Evolutionary conservation across 176 grass and related monocot species (phyloP), one percentile per base, ranked within the genome.

Genomic region (Musa itinerans): DNA sequence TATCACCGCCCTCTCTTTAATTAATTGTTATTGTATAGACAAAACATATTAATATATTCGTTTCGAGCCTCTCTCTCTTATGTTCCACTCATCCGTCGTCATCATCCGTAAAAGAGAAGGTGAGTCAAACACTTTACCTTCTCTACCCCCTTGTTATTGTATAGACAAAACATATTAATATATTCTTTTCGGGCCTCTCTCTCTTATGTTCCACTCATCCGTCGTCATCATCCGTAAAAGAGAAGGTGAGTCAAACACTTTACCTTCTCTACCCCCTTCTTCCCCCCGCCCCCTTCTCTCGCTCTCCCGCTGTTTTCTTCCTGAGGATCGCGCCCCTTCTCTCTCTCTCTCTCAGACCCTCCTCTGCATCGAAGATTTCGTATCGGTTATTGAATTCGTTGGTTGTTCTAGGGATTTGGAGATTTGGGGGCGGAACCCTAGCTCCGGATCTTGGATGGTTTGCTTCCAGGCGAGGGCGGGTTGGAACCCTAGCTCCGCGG

Each of bases 401-500:
- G 24, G 11, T 10, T 24, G 24, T 26, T 65, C 23, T 65, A 61
- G 21, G 63, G 63, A 26, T 65, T 26, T 3, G 63, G 63, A 23
- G 63, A 27, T 65, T 23, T 65, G 63, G 57, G 57, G 57, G 63
- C 63, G 63, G 63, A 65, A 65, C 63, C 63, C 63, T 65, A 65
- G 63, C 63, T 65, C 63, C 63, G 2, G 63, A 2, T 26, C 7
- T 1, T 27, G 9, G 22, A 24, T 21, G 10, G 24, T 25, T 65
- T 65, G 23, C 63, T 27, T 26, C 63, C 22, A 10, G 2, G 63
- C 63, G 21, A 65, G 63, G 63, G 21, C 17, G 23, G n/a, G 3
- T 65, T 65, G 22, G 24, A 65, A 26, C 22, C 63, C 63, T 65
- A 65, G 2, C 10, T 65, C 7, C 9, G 23, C 24, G 23, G 63